Evolutionary conservation across 352 stramenopile species (phyloP).

Genomic region (Blastocystis sp.): DNA sequence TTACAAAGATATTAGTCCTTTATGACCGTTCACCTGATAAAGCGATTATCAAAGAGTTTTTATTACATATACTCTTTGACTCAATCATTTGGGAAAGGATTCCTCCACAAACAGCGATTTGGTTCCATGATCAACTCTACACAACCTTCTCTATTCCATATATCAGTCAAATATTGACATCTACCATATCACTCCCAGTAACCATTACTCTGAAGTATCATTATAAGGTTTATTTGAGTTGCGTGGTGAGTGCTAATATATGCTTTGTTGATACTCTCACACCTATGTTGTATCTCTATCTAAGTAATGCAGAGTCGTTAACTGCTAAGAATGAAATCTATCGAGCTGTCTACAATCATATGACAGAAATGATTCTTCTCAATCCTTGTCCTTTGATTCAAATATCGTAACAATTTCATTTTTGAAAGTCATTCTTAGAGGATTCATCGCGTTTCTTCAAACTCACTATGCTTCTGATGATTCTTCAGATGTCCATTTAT

Average conservation of each 20-base stretch:
- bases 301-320: neutral
- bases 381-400: neutral
- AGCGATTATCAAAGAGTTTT: neutral
- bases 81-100: neutral
- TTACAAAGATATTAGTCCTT: neutral
- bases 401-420: neutral
- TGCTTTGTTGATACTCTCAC: neutral
- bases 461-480: neutral
- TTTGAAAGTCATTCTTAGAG: neutral
- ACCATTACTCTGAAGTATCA: neutral
- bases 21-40: neutral
- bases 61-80: neutral
- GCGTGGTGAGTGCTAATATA: neutral
- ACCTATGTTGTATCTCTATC: neutral
- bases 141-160: neutral
- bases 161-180: neutral
- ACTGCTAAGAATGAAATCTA: neutral
- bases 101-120: neutral
- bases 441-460: neutral
- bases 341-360: neutral
- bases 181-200: neutral
- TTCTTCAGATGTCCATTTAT: neutral
- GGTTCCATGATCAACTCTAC: neutral
- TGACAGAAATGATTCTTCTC: neutral
- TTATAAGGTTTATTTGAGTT: neutral